Evolutionary conservation across 2,329 filamentous ascomycete genomes (phyloP), one percentile per base, ranked within the genome.

Genomic region (Nigrospora osmanthi): DNA sequence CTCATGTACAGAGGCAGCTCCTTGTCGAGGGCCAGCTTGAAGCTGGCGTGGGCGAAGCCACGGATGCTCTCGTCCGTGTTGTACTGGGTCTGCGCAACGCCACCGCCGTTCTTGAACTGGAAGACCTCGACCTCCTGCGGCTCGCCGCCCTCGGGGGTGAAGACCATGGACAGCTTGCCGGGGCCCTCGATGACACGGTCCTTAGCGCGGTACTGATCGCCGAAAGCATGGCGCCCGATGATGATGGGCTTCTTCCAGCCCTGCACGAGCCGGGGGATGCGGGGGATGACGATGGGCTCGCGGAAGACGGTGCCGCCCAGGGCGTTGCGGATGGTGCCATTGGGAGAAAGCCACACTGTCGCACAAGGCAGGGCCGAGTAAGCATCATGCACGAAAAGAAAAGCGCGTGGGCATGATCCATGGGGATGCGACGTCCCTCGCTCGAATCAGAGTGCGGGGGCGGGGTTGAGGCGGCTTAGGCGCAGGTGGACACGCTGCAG

Each of bases 161-260:
- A 98, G 60, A 95, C 87, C 82, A 98, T 90, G 74, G 87, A 84
- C 52, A 98, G 81, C 61, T 87, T 95, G 60, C 93, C 93, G 51
- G 85, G 81, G 46, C 86, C 87, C 43, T 83, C 78, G 52, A 90
- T 81, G 51, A 97, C 88, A 52, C 78, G 73, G 75, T 98, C 93
- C 72, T 94, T 95, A 57, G 93, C 93, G 52, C 91, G 86, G 78
- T 98, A 98, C 73, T 98, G 93, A 73, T 97, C 93, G 62, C 93
- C 93, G 63, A 96, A 96, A 53, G 93, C 93, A 71, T 98, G 93
- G 67, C 93, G 89, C 57, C 93, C 93, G 66, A 98, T 97, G 67
- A 97, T 93, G 71, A 98, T 98, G 66, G 93, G 89, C 75, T 96
- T 90, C 78, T 94, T 90, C 93, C 93, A 98, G 69, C 91, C 89